These are phyloP conservation scores for Citrullus amarus DNA, from an alignment of 306 rosid species.

Conservation along the genomic window DNA sequence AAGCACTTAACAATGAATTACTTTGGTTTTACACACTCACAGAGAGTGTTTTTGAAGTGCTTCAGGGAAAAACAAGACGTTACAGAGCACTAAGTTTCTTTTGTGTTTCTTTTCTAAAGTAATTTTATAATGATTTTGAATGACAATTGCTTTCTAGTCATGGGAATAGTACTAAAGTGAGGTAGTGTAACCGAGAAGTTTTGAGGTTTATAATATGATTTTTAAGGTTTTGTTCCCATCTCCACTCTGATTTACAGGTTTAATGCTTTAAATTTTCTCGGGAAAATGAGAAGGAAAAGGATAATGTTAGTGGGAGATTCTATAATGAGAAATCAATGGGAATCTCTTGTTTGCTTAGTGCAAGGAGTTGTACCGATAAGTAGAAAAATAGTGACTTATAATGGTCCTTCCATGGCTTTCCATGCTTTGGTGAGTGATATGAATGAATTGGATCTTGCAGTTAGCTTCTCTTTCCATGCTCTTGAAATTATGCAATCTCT, in stretches of 20 bases:
- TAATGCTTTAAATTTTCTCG: constrained; percentile 79
- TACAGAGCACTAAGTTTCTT: neutral
- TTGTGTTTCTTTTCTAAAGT: neutral
- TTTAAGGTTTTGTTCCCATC: neutral
- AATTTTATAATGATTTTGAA: neutral
- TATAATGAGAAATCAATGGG: constrained; percentile 97
- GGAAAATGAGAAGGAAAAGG: constrained; percentile 74
- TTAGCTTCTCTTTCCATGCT: neutral
- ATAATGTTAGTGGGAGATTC: constrained; percentile 96
- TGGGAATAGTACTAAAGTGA: neutral
- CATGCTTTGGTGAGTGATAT: constrained; percentile 61
- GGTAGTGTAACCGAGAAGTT: neutral
- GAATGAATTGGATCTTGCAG: neutral
- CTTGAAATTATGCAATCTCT: neutral
- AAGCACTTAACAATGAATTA: neutral
- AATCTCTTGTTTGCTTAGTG: constrained; percentile 82
- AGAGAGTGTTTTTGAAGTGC: neutral
- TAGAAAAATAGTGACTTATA: constrained; percentile 52
- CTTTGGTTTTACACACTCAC: neutral
- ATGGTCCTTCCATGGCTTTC: constrained; percentile 84
- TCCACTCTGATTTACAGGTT: constrained; percentile 34
- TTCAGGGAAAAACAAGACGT: neutral
- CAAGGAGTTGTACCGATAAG: constrained; percentile 81
- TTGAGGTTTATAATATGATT: neutral
- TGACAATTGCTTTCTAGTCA: neutral